Base-by-base conservation (phyloP, 495 filamentous ascomycete species). In the Penicillium dipodomyicola region DNA sequence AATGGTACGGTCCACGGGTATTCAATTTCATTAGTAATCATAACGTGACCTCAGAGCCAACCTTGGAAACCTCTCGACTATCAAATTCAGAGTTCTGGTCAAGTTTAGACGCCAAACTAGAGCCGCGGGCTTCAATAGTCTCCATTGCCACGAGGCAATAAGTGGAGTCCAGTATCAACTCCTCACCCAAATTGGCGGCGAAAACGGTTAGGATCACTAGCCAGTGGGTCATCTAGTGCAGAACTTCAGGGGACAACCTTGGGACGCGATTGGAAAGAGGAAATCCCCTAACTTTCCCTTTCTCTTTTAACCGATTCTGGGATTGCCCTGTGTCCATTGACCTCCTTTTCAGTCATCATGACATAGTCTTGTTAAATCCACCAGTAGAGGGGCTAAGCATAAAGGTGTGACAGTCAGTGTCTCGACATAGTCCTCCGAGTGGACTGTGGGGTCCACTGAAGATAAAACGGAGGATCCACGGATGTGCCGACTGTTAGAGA, bases 161-260 rank as follows among this genome's bases (percentile, higher is more conserved):
- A 22, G 52, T 54, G 52, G 52, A 44, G 52, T 46, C 41, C 6
- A 47, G 11, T 46, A 37, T 47, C 22, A 45, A 54, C 11, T 52
- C 23, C 49, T 51, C 35, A 50, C 23, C 3, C 32, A 44, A 30
- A 43, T 5, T 45, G 6, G 64, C 62, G 57, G 60, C 53, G 65
- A 60, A 60, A 66, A 65, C 55, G 53, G 60, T 65, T 72, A 73
- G 60, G 67, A 65, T 44, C 62, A 72, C 63, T 72, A 72, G 69
- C 49, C 32, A 37, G 69, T 71, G 70, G 70, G 65, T 63, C 65
- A 44, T 47, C 45, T 35, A 39, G 44, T 37, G 49, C 45, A 54
- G 49, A 54, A 52, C 41, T 58, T 60, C 48, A 58, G 55, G 59
- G 58, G 64, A 56, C 56, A 39, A 62, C 54, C 51, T 12, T 52